These are phyloP conservation scores for Trametes villosa DNA, from an alignment of 768 basidiomycete genomes.

Conservation along the genomic window DNA sequence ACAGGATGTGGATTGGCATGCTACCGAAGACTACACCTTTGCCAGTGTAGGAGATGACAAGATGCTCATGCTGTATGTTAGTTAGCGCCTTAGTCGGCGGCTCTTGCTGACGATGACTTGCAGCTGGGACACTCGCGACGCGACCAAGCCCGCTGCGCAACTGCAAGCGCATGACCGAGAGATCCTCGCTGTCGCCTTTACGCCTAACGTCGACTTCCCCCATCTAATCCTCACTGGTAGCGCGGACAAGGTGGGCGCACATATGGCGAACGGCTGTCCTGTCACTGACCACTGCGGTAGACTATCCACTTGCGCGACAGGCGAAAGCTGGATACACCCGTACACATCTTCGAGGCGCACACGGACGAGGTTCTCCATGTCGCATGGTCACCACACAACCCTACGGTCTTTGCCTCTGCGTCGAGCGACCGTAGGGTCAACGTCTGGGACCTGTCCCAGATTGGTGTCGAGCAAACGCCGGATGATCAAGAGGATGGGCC, in stretches of 20 bases:
- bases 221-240: slow-evolving; percentile 89
- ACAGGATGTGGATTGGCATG: slow-evolving; percentile 97
- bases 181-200: slow-evolving; percentile 90
- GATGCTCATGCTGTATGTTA: slow-evolving; percentile 85
- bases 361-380: slow-evolving; percentile 94
- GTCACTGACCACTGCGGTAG: slow-evolving; percentile 43
- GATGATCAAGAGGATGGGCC: slow-evolving; percentile 99
- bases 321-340: slow-evolving; percentile 68
- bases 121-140: slow-evolving; percentile 92
- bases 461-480: slow-evolving; percentile 95
- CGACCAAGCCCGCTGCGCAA: slow-evolving; percentile 67
- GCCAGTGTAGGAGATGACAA: slow-evolving; percentile 97
- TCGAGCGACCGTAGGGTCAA: slow-evolving; percentile 93
- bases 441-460: slow-evolving; percentile 90
- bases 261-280: slow-evolving; percentile 1
- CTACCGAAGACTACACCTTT: slow-evolving; percentile 78
- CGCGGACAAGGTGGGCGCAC: slow-evolving; percentile 77
- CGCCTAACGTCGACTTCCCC: slow-evolving; percentile 64
- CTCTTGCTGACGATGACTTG: background rate
- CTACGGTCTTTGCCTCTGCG: slow-evolving; percentile 92
- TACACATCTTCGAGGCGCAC: slow-evolving; percentile 93
- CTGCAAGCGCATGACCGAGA: slow-evolving; percentile 89
- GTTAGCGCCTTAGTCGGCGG: too few relatives aligned
- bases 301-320: slow-evolving; percentile 89
- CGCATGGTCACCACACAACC: slow-evolving; percentile 93